These are phyloP conservation scores for Suillus paluster DNA, from an alignment of 768 basidiomycete species.

Conservation along the genomic window DNA sequence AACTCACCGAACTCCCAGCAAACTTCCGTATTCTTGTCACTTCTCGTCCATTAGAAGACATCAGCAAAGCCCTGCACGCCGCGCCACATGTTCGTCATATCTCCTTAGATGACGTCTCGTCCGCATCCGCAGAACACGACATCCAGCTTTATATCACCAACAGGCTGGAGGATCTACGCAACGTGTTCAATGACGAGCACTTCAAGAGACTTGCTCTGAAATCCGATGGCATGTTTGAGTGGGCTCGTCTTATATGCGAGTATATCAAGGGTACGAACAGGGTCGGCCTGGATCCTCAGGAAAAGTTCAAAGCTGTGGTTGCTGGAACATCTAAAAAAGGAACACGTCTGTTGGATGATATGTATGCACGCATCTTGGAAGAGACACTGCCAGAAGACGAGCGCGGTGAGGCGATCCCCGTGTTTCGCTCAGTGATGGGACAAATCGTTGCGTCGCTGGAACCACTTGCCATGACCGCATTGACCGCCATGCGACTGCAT, in stretches of 20 bases:
- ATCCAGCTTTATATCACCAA: slow-evolving; percentile 10
- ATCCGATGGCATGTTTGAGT: slow-evolving; percentile 13
- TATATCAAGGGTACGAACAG: slow-evolving; percentile 4
- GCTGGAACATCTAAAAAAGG: neutral
- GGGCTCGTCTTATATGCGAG: slow-evolving; percentile 14
- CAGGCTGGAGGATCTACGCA: neutral
- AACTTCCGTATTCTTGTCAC: slow-evolving; percentile 21
- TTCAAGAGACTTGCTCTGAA: neutral
- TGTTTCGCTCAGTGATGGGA: slow-evolving; percentile 8
- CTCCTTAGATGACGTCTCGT: slow-evolving; percentile 6
- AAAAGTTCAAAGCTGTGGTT: slow-evolving; percentile 2
- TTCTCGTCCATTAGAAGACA: slow-evolving; percentile 9
- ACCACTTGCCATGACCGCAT: slow-evolving; percentile 1
- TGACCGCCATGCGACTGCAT: neutral
- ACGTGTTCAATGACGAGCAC: slow-evolving; percentile 1
- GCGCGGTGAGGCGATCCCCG: neutral
- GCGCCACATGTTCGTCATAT: neutral
- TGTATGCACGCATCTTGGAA: slow-evolving; percentile 8
- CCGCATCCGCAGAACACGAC: slow-evolving; percentile 2
- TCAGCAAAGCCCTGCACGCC: slow-evolving; percentile 14
- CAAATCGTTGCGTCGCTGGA: neutral
- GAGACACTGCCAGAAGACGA: slow-evolving; percentile 2
- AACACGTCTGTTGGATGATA: slow-evolving; percentile 2
- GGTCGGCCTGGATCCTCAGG: neutral
- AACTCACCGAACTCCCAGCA: slow-evolving; percentile 5